Evolutionary conservation across 2,329 filamentous ascomycete species (phyloP).

Genomic region (Akanthomyces lecanii): DNA sequence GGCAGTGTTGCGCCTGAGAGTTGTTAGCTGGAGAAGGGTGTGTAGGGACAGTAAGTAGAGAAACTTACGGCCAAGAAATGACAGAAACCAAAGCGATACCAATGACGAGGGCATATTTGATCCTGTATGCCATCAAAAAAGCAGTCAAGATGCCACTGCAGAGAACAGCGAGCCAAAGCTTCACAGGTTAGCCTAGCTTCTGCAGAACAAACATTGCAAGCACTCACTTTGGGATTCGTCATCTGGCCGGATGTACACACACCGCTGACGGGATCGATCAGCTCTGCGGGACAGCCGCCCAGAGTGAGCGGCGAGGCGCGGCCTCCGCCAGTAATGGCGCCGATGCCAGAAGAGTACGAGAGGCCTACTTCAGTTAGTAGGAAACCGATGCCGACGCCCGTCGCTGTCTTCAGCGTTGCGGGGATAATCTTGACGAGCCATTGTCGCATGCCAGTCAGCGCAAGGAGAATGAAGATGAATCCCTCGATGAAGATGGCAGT

Average conservation of each 20-base stretch:
- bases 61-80: conserved; percentile 66
- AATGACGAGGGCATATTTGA: conserved; percentile 71
- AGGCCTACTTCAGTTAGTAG: conserved; percentile 62
- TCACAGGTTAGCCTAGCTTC: conserved; percentile 3
- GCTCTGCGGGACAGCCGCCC: conserved; percentile 64
- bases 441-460: conserved; percentile 65
- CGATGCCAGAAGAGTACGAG: conserved; percentile 79
- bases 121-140: conserved; percentile 72
- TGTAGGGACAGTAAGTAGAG: not conserved
- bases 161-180: conserved; percentile 84
- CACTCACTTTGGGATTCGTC: conserved; percentile 64
- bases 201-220: not conserved
- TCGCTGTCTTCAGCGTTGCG: conserved; percentile 60
- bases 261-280: conserved; percentile 42
- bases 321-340: conserved; percentile 67
- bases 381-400: conserved; percentile 61
- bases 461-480: conserved; percentile 60
- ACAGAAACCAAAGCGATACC: conserved; percentile 69
- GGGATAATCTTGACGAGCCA: conserved; percentile 67
- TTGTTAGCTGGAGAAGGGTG: conserved; percentile 16
- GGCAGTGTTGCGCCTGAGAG: conserved; percentile 54
- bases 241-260: conserved; percentile 61
- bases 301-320: conserved; percentile 67
- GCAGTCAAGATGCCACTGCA: conserved; percentile 75
- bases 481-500: conserved; percentile 63